Conservation (phyloP, 2,329 filamentous ascomycete genomes). For the Colletotrichum tropicale region DNA sequence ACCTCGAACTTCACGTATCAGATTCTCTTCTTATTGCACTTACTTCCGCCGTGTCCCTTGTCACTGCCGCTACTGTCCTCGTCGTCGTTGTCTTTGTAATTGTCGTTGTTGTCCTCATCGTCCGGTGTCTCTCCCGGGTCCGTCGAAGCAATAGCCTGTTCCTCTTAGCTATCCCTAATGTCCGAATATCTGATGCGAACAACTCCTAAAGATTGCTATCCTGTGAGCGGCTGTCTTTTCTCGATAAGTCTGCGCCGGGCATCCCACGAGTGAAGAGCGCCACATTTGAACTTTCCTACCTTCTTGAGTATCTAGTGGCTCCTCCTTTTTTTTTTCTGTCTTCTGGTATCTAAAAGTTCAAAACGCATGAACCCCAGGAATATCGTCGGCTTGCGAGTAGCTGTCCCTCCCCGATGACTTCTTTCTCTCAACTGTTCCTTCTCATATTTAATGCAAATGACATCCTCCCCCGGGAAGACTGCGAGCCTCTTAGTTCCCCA, state of each 20-base stretch:
- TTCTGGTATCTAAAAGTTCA: neutral
- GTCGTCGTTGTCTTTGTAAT: neutral
- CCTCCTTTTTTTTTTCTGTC: neutral
- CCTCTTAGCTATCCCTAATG: neutral
- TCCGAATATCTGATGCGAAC: neutral
- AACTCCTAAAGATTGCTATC: neutral
- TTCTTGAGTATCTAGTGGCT: neutral
- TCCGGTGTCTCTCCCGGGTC: neutral
- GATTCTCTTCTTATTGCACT: neutral
- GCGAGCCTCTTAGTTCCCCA: neutral
- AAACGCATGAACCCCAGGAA: neutral
- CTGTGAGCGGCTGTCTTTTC: neutral
- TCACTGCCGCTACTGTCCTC: neutral
- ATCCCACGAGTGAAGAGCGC: neutral
- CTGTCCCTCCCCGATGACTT: neutral
- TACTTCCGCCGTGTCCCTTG: neutral
- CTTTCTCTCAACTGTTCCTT: neutral
- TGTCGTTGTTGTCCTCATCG: neutral
- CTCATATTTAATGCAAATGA: neutral
- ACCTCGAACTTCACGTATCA: neutral
- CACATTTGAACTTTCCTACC: neutral
- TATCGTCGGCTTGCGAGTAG: neutral
- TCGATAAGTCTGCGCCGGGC: neutral
- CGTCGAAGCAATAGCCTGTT: neutral
- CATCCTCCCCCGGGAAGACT: neutral